Conservation (phyloP, 306 rosid genomes). For the Cajanus cajan region DNA sequence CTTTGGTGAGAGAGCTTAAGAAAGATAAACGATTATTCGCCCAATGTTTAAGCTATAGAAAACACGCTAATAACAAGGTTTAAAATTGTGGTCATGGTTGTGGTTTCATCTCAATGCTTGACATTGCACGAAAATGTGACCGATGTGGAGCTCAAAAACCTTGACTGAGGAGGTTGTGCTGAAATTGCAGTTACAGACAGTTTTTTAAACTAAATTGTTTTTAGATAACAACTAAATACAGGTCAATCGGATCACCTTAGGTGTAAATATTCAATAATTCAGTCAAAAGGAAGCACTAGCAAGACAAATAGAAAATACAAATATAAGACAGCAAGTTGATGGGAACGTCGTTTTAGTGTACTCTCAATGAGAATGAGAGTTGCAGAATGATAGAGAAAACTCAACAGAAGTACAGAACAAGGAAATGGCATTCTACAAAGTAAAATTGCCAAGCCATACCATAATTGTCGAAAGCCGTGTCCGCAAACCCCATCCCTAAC, state of each 20-base stretch:
- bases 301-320: background rate
- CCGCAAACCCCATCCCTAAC: constrained; percentile 16
- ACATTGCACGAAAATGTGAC: no score
- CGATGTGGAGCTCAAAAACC: no score
- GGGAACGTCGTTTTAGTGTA: background rate
- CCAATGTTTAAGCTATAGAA: background rate
- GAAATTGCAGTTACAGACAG: no score
- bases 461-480: background rate
- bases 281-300: background rate
- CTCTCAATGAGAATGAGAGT: background rate
- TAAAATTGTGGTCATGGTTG: no score
- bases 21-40: background rate
- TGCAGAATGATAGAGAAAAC: background rate
- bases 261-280: background rate
- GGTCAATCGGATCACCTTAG: background rate
- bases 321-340: constrained; percentile 2
- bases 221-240: background rate
- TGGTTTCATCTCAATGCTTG: no score
- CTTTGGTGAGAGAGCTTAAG: background rate
- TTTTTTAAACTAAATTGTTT: no score
- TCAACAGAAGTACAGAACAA: constrained; percentile 16
- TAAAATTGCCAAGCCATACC: constrained; percentile 14
- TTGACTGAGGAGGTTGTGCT: no score
- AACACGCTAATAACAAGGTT: background rate
- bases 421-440: background rate